Base-by-base conservation (phyloP, 345 rosid species). In the Sisymbrium irio region DNA sequence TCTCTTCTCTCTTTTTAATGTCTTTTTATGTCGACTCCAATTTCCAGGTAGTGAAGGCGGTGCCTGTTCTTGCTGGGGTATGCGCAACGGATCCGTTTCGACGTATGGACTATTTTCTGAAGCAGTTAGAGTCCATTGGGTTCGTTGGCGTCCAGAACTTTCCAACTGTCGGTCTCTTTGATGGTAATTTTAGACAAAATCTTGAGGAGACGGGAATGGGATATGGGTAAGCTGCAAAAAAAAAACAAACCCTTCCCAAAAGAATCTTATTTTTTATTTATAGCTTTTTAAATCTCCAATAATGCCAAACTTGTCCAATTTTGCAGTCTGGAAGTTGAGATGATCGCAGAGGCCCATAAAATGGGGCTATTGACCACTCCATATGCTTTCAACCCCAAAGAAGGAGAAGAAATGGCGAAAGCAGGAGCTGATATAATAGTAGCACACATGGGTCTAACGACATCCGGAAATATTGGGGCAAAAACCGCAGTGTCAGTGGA, bases 171-270 rank as follows among this genome's bases (percentile, higher is more conserved):
- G 97, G 98, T 71, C 93, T 94, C 28, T 89, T 91, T 75, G 98
- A 94, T 59, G 98, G 98, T 42, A 94, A 88, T 74, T 94, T 94
- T 62, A 85, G 98, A 67, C 88, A 87, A 75, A 91, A 89, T 88
- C 89, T 94, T 55, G 98, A 94, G 80, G 98, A 91, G 83, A 94
- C 98, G 0, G 97, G 98, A 73, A 94, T 94, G 98, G 96, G 98
- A 85, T 89, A 89, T 76, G 80, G 83, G 98, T 94, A 86, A 62
- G 81, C 64, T 69, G 81, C n/a, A n/a, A n/a, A n/a, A 62, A 22
- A 22, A 55, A 41, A 12, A 2, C 25, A 30, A 53, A 49, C 20
- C n/a, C n/a, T n/a, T n/a, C n/a, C n/a, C n/a, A n/a, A n/a, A 3
- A 27, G 4, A 27, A 27, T 27, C 28, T 3, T 27, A n/a, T 27